phyloP scores from a whole-genome alignment of 2,329 filamentous ascomycete genomes.

The Colletotrichum sp. region DNA sequence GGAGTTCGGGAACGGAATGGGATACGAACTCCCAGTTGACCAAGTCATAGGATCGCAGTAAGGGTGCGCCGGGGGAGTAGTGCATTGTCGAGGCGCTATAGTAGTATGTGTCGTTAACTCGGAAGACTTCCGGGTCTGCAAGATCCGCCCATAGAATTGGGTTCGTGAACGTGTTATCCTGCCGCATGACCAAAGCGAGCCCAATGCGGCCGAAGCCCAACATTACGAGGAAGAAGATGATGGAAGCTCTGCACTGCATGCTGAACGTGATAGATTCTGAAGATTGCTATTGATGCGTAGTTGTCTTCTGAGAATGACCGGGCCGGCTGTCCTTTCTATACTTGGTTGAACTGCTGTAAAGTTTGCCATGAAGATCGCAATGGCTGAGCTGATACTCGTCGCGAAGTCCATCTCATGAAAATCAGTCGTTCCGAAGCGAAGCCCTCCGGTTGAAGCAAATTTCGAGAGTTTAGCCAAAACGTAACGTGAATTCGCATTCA shows the following conservation, averaged over 20 bases:
- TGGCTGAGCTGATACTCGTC: accelerated
- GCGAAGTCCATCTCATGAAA: neutral
- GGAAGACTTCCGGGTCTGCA: constrained; percentile 55
- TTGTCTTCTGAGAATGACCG: neutral
- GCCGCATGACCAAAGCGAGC: neutral
- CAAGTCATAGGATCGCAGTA: constrained; percentile 56
- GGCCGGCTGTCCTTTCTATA: neutral
- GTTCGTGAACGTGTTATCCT: constrained; percentile 40
- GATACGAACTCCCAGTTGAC: constrained; percentile 49
- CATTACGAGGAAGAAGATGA: neutral
- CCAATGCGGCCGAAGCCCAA: neutral
- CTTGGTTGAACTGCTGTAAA: accelerated
- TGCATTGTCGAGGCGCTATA: constrained; percentile 59
- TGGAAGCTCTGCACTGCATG: neutral
- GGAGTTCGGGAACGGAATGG: constrained; percentile 43
- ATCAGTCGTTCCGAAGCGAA: neutral
- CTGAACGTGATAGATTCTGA: neutral
- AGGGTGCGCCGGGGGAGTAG: constrained; percentile 57
- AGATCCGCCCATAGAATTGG: constrained; percentile 56
- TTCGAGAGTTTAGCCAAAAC: neutral
- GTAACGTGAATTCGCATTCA: neutral
- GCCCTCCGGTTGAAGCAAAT: neutral
- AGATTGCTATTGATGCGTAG: neutral
- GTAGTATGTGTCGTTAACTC: constrained; percentile 50
- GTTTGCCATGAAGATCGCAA: neutral